Evolutionary conservation across 2,329 filamentous ascomycete species (phyloP).

Genomic region (Xylaria sp.): DNA sequence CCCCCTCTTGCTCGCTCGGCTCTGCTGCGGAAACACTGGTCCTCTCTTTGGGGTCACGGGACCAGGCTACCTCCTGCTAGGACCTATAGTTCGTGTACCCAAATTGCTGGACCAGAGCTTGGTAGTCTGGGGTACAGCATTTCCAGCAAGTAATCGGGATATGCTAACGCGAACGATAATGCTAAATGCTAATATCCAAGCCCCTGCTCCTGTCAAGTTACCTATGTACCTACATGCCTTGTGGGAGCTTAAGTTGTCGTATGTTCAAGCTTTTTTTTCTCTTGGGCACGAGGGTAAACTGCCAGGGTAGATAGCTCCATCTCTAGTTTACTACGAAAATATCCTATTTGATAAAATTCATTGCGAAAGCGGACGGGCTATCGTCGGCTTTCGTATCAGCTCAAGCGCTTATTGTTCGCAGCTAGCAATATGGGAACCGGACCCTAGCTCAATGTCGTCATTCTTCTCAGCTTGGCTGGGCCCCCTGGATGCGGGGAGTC

Average conservation of each 20-base stretch:
- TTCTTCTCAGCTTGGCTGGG: slow-evolving; percentile 7
- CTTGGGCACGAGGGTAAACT: slow-evolving; percentile 5
- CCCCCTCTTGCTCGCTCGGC: too few species aligned
- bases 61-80: background rate
- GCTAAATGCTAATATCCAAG: background rate
- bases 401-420: slow-evolving; percentile 12
- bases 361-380: slow-evolving; percentile 34
- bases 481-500: slow-evolving; percentile 12
- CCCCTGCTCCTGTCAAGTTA: slow-evolving; percentile 3
- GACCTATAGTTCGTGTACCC: background rate
- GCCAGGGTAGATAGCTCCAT: background rate
- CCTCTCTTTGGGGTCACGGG: slow-evolving; percentile 6
- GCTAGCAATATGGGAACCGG: background rate
- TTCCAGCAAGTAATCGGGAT: background rate
- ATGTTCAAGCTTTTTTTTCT: background rate
- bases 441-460: slow-evolving; percentile 24
- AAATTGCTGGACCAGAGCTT: background rate
- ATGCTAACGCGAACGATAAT: background rate
- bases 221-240: background rate
- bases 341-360: too few species aligned
- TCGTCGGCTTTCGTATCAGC: slow-evolving; percentile 27
- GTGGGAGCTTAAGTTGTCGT: slow-evolving; percentile 1
- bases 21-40: background rate
- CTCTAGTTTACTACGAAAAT: too few species aligned
- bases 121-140: background rate